These are phyloP conservation scores for Santalum album DNA, from an alignment of 164 flowering plant species.

Conservation along the genomic window DNA sequence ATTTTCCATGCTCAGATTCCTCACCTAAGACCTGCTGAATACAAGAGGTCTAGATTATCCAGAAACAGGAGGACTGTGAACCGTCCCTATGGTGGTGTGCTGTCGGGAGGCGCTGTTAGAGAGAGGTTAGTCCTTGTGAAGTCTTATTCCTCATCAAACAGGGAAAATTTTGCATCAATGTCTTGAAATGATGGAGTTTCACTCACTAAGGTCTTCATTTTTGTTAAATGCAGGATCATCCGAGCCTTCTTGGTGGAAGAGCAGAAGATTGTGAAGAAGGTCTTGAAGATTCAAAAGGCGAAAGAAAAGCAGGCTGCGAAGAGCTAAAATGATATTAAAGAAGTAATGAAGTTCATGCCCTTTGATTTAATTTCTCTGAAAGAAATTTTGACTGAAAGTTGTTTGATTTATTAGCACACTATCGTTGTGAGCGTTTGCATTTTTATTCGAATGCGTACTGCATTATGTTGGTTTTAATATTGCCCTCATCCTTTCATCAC, in stretches of 20 bases:
- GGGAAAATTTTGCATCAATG: too few species aligned
- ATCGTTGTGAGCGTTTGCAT: too few species aligned
- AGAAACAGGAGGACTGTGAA: neutral
- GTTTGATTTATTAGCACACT: too few species aligned
- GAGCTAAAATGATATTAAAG: neutral
- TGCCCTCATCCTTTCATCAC: too few species aligned
- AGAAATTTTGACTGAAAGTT: neutral
- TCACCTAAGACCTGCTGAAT: neutral
- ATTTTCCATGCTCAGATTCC: neutral
- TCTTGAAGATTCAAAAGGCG: neutral
- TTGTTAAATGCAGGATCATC: neutral
- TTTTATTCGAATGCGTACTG: too few species aligned
- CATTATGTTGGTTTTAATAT: too few species aligned
- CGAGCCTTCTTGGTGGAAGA: neutral
- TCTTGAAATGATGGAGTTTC: neutral
- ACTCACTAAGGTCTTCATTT: neutral
- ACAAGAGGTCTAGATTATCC: neutral
- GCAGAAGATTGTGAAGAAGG: neutral
- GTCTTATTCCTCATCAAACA: too few species aligned
- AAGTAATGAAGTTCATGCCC: neutral
- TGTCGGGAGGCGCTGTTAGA: neutral
- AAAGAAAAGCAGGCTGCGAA: neutral
- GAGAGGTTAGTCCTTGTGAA: neutral
- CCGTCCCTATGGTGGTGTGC: neutral
- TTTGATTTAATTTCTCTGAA: neutral